These are phyloP conservation scores for Elsinoe perseae DNA, from an alignment of 2,329 filamentous ascomycete species.

Conservation along the genomic window DNA sequence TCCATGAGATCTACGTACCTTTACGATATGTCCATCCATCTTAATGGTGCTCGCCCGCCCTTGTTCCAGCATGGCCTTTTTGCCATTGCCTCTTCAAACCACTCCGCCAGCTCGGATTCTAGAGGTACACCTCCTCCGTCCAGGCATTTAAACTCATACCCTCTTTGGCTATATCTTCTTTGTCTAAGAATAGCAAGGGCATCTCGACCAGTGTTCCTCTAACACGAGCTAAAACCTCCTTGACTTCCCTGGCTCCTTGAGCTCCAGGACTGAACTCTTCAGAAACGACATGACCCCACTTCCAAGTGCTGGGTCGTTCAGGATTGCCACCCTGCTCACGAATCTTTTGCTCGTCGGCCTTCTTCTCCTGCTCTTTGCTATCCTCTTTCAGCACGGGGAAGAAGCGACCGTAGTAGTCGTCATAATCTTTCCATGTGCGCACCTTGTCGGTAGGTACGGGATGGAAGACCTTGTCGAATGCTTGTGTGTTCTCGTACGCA, in stretches of 20 bases:
- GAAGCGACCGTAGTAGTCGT: slow-evolving; percentile 59
- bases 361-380: slow-evolving; percentile 37
- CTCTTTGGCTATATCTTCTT: slow-evolving; percentile 78
- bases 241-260: slow-evolving; percentile 40
- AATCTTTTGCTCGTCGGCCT: slow-evolving; percentile 24
- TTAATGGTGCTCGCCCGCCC: no score
- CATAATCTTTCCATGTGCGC: slow-evolving; percentile 64
- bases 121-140: slow-evolving; percentile 39
- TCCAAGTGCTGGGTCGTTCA: slow-evolving; percentile 52
- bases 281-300: slow-evolving; percentile 76
- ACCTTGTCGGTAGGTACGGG: slow-evolving; percentile 62
- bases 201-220: slow-evolving; percentile 66
- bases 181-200: slow-evolving; percentile 78
- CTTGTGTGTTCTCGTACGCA: slow-evolving; percentile 69
- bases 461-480: slow-evolving; percentile 77
- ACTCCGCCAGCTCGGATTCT: not conserved
- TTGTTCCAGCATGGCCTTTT: no score
- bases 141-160: slow-evolving; percentile 53
- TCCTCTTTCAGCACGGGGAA: slow-evolving; percentile 46
- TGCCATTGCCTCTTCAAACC: not conserved
- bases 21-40: no score
- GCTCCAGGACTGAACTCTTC: slow-evolving; percentile 40
- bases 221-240: slow-evolving; percentile 64
- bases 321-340: slow-evolving; percentile 16
- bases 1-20: no score